Evolutionary conservation across 2,329 filamentous ascomycete species (phyloP).

Genomic region (Beauveria sp.): DNA sequence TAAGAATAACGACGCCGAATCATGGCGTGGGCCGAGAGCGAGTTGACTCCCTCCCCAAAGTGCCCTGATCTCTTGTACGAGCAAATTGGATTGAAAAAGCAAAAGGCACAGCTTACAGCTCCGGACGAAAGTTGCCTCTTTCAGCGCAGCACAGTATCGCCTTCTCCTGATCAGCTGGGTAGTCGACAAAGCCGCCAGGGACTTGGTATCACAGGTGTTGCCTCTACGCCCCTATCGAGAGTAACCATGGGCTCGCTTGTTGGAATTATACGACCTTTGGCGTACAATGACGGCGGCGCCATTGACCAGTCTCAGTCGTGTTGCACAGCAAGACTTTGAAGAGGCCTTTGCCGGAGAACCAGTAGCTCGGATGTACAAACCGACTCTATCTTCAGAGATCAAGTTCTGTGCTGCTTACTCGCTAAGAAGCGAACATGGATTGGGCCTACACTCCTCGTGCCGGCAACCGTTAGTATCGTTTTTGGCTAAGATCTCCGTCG

Average conservation of each 20-base stretch:
- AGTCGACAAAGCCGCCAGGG: not conserved
- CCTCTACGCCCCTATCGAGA: not conserved
- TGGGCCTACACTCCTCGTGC: not conserved
- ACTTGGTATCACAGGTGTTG: not conserved
- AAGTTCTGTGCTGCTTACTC: not conserved
- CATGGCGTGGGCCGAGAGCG: not conserved
- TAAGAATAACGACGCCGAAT: constrained; percentile 8
- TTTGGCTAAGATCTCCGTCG: not conserved
- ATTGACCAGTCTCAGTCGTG: not conserved
- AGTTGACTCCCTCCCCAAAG: too few species aligned
- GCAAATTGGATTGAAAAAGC: not conserved
- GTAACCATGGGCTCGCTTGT: constrained; percentile 2
- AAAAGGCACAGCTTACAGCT: not conserved
- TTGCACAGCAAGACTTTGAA: not conserved
- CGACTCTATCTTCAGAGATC: not conserved
- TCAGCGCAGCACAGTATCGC: not conserved
- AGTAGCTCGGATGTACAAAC: not conserved
- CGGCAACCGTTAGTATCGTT: not conserved
- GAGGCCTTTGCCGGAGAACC: not conserved
- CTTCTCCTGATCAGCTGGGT: not conserved
- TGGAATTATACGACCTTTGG: not conserved
- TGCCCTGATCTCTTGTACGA: not conserved
- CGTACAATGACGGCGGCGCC: not conserved
- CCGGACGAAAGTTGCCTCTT: not conserved
- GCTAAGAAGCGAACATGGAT: constrained; percentile 4